phyloP scores from a whole-genome alignment of 768 basidiomycete species.

The Chlorophyllum brunneum region DNA sequence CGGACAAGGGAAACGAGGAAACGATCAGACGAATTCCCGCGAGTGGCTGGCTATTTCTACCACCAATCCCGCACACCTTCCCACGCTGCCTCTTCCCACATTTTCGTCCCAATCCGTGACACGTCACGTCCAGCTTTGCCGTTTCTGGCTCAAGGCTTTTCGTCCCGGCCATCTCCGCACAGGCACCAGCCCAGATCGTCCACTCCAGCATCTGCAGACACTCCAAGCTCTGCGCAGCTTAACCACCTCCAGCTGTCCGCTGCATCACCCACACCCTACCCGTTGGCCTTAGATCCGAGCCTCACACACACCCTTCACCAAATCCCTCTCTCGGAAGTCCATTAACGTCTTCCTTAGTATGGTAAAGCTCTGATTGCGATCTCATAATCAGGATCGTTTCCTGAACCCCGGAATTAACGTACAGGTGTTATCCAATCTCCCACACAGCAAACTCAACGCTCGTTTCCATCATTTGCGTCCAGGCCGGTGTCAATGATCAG shows the following conservation, averaged over 20 bases:
- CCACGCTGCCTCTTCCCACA: constrained; percentile 10
- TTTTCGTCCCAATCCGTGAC: constrained; percentile 13
- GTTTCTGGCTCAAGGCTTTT: not conserved
- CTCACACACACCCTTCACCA: too few species aligned
- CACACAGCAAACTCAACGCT: not conserved
- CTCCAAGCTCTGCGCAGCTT: constrained; percentile 1
- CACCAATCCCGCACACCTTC: constrained; percentile 10
- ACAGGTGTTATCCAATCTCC: not conserved
- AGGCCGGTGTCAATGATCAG: not conserved
- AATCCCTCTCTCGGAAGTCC: not conserved
- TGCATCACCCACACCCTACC: constrained; percentile 3
- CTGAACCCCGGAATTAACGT: not conserved
- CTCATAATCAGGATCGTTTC: not conserved
- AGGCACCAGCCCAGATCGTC: constrained; percentile 8
- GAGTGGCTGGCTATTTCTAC: constrained; percentile 12
- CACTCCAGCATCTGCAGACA: not conserved
- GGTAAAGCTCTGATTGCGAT: not conserved
- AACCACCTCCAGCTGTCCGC: not conserved
- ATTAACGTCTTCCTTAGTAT: not conserved
- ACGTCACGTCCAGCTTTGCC: constrained; percentile 8
- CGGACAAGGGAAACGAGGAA: constrained; percentile 10
- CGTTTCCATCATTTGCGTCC: not conserved
- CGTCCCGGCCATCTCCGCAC: constrained; percentile 14
- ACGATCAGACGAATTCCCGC: constrained; percentile 17
- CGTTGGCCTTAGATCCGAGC: constrained; percentile 19